Conservation (phyloP, 2,329 filamentous ascomycete genomes). For the Stemphylium beticola region DNA sequence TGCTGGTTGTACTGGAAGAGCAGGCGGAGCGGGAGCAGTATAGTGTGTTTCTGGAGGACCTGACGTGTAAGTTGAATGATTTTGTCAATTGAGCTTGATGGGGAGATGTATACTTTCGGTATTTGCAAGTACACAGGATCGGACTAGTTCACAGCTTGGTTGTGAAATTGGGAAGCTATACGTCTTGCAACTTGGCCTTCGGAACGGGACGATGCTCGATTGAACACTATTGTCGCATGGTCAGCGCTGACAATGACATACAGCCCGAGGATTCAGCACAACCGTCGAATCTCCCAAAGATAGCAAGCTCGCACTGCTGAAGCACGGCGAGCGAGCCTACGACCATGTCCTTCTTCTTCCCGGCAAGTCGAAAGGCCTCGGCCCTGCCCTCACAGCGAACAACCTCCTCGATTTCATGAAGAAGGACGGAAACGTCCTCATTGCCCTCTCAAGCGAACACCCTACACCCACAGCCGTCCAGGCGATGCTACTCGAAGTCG, state of each 20-base stretch:
- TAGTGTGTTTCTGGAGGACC: slow-evolving; percentile 77
- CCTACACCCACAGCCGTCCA: slow-evolving; percentile 75
- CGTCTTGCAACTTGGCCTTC: slow-evolving; percentile 18
- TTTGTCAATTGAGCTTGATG: background rate
- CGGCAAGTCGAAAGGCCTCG: slow-evolving; percentile 89
- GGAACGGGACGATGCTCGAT: background rate
- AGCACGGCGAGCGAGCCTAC: slow-evolving; percentile 84
- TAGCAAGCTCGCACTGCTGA: slow-evolving; percentile 73
- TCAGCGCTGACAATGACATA: slow-evolving; percentile 11
- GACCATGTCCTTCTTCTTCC: slow-evolving; percentile 92
- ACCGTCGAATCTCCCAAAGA: slow-evolving; percentile 70
- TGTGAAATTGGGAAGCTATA: slow-evolving; percentile 4
- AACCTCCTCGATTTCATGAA: slow-evolving; percentile 90
- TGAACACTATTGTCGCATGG: background rate
- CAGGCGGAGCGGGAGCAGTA: slow-evolving; percentile 80
- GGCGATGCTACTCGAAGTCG: slow-evolving; percentile 83
- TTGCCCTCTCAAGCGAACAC: slow-evolving; percentile 77
- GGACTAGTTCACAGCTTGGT: background rate
- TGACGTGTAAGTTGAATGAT: slow-evolving; percentile 63
- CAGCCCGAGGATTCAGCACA: slow-evolving; percentile 83
- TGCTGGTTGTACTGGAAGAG: slow-evolving; percentile 88
- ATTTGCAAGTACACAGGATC: background rate
- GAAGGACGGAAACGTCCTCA: slow-evolving; percentile 85
- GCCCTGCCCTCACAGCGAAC: slow-evolving; percentile 85
- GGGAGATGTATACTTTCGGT: no score